These are phyloP conservation scores for Fomitopsis pinicola DNA, from an alignment of 1,284 basidiomycete genomes.

Conservation along the genomic window DNA sequence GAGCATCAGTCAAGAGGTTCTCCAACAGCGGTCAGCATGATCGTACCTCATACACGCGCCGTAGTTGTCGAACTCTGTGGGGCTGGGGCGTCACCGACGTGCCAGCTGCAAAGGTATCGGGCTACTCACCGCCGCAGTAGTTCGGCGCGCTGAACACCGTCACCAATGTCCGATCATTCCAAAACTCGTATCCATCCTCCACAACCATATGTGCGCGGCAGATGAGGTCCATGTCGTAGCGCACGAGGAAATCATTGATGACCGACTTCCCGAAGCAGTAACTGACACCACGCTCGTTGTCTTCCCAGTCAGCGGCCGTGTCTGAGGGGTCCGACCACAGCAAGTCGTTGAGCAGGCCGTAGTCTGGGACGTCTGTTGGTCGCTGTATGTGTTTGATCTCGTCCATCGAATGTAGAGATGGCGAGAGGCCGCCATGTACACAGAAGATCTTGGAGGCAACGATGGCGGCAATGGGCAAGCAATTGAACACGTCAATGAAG, in stretches of 20 bases:
- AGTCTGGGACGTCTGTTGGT: conserved; percentile 99
- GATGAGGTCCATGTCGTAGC: conserved; percentile 98
- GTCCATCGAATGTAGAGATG: conserved; percentile 97
- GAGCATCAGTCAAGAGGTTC: background rate
- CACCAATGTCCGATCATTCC: conserved; percentile 97
- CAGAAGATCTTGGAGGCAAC: conserved; percentile 99
- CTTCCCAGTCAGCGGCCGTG: conserved; percentile 98
- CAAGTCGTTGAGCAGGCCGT: conserved; percentile 94
- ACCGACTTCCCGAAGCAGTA: conserved; percentile 99
- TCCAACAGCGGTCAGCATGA: background rate
- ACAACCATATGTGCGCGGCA: conserved; percentile 99
- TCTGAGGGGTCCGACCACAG: conserved; percentile 99
- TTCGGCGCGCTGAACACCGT: conserved; percentile 99
- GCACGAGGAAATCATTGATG: conserved; percentile 92
- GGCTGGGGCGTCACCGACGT: conserved; percentile 10
- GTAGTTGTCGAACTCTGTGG: conserved; percentile 93
- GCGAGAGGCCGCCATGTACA: conserved; percentile 97
- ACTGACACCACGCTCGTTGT: conserved; percentile 99
- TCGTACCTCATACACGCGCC: conserved; percentile 89
- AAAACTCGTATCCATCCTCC: conserved; percentile 99
- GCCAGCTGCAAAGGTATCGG: background rate
- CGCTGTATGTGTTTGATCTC: conserved; percentile 98
- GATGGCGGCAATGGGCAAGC: conserved; percentile 96
- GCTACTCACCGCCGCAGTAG: conserved; percentile 86
- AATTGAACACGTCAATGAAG: conserved; percentile 99